These are phyloP conservation scores for Starmerella apicola DNA, from an alignment of 805 yeast genomes.

Conservation along the genomic window DNA sequence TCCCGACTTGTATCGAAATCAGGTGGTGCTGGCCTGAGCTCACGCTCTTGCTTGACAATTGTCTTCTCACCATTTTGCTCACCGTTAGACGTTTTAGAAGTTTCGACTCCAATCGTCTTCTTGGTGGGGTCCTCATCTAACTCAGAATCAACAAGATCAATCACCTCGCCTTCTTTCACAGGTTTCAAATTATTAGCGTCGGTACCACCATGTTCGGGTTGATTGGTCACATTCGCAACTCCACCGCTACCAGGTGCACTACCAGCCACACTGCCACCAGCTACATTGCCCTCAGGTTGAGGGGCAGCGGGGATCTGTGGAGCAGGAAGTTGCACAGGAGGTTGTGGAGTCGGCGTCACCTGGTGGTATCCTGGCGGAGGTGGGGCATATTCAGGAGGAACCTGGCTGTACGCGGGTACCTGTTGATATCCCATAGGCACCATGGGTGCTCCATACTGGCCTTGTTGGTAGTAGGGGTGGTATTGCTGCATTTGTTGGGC, in stretches of 20 bases:
- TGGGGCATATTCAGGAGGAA: not conserved
- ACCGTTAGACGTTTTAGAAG: not conserved
- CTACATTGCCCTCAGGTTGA: too few relatives aligned
- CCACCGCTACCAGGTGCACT: slow-evolving; percentile 20
- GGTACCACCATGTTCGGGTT: too few relatives aligned
- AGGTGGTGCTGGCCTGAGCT: not conserved
- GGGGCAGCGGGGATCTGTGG: slow-evolving; percentile 10
- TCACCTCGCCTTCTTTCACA: too few relatives aligned
- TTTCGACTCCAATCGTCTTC: not conserved
- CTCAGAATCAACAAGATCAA: too few relatives aligned
- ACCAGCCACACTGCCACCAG: too few relatives aligned
- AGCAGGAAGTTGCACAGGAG: not conserved
- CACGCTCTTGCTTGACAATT: not conserved
- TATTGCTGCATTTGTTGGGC: slow-evolving; percentile 5
- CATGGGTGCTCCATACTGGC: not conserved
- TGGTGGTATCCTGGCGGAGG: not conserved
- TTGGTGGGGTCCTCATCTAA: not conserved
- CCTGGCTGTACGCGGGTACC: not conserved
- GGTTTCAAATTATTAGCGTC: too few relatives aligned
- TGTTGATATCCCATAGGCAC: not conserved
- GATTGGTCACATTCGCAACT: too few relatives aligned
- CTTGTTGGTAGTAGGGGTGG: not conserved
- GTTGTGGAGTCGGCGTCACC: not conserved
- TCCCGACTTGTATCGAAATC: not conserved
- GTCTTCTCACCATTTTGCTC: not conserved